Base-by-base conservation (phyloP, 2,329 filamentous ascomycete species). In the Penicillium sclerotigenum region DNA sequence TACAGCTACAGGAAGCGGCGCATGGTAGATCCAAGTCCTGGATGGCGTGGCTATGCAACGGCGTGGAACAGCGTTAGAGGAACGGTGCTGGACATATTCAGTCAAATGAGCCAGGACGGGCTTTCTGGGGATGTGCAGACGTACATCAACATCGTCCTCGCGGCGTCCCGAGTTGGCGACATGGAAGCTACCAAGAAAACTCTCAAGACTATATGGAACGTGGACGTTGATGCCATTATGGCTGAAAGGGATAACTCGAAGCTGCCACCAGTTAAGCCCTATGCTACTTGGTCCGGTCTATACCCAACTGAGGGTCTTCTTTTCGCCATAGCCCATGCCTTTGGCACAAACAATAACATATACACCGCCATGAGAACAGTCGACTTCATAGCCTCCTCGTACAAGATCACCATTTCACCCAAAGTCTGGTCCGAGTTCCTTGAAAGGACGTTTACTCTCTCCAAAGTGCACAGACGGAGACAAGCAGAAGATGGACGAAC, bases 381-480 rank as follows among this genome's bases (percentile, higher is more conserved):
- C 13, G 80, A 88, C 57, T 83, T 83, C 62, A 70, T 92, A 46
- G 87, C 88, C 0, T 73, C 73, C 1, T 75, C 76, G 7, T 89
- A 88, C 71, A 60, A 75, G 1, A 73, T 93, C 24, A 59, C 75
- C 1, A 83, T 93, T 36, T 73, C 83, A 0, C 64, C 68, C 7
- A 68, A 78, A 5, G 78, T 85, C 18, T 93, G 90, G 89, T 78
- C 79, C 8, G 82, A 86, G 52, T 72, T 93, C 2, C 76, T 92
- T 16, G 79, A 84, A 58, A 89, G 87, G 82, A 81, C 87, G 0
- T 87, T 84, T 64, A 75, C 89, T 10, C 77, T 85, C 38, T 76
- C 79, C 3, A 69, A 75, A 69, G 40, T 61, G 46, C 56, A 66
- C 16, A 55, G 24, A n/a, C 33, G 22, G 20, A 26, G 37, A 28